Conservation (phyloP, 2,329 filamentous ascomycete genomes). For the Phialemonium atrogriseum region DNA sequence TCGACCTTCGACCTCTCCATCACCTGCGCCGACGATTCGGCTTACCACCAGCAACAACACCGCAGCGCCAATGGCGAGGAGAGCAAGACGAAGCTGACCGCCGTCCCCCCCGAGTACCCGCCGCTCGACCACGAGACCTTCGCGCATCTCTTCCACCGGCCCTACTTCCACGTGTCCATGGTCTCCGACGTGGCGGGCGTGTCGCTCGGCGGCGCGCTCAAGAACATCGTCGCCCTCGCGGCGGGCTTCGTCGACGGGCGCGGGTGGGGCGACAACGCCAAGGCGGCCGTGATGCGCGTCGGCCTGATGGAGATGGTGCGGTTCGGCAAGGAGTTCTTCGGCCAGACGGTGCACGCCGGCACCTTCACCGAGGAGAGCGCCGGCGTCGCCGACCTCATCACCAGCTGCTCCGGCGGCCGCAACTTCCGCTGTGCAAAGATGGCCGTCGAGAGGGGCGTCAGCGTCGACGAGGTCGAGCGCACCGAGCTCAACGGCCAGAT, state of each 20-base stretch:
- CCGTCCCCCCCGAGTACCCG: conserved; percentile 75
- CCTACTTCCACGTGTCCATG: conserved; percentile 95
- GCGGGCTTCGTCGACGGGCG: conserved; percentile 92
- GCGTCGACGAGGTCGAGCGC: conserved; percentile 80
- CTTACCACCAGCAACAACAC: conserved; percentile 53
- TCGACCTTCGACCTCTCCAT: conserved; percentile 44
- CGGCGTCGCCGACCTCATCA: conserved; percentile 92
- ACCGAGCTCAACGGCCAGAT: conserved; percentile 93
- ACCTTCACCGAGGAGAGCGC: conserved; percentile 98
- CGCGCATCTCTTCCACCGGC: conserved; percentile 82
- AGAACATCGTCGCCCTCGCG: conserved; percentile 92
- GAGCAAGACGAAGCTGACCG: conserved; percentile 62
- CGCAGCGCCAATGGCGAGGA: conserved; percentile 60
- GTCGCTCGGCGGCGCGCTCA: conserved; percentile 86
- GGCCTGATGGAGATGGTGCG: conserved; percentile 94
- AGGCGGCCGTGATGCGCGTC: conserved; percentile 96
- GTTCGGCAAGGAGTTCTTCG: conserved; percentile 91
- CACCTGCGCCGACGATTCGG: conserved; percentile 30
- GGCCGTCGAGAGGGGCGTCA: conserved; percentile 68
- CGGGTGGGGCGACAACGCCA: conserved; percentile 97
- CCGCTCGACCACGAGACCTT: conserved; percentile 78
- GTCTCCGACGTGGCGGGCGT: conserved; percentile 95
- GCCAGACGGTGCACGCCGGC: conserved; percentile 65
- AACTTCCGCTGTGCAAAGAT: conserved; percentile 94
- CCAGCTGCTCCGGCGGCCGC: conserved; percentile 81